Evolutionary conservation across 1,139 yeast species (phyloP), one percentile per base, ranked within the genome.

Genomic region (Blastobotrys raffinosifermentans): DNA sequence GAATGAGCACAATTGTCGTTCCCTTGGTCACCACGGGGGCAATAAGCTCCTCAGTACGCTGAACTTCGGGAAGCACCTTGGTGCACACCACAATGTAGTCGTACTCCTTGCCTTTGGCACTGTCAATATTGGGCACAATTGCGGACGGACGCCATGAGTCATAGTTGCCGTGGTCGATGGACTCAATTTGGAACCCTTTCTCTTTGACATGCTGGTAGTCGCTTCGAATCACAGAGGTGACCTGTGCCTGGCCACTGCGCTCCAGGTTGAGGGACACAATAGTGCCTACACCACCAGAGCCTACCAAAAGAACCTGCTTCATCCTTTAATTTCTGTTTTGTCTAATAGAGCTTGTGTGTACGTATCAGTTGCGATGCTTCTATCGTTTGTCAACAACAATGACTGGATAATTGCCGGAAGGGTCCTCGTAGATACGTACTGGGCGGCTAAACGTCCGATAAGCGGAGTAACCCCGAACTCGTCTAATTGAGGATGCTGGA

Each of bases 221-320:
- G n/a, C 85, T 76, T 47, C 89, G 68, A 11, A 73, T 62, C 8
- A 80, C 80, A 3, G 75, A 61, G 0, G 87, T 75, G 4, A 80
- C 82, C 37, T 70, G 72, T 2, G 72, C 66, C 41, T 64, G 63
- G 2, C 68, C 70, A 4, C 69, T 61, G 30, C 62, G 63, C 38
- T 70, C 70, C 23, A 82, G 64, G 0, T 80, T 72, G 33, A 77
- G 69, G 0, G 87, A 80, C 4, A 80, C 80, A 31, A 82, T 70
- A 27, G 80, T 68, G 11, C 93, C 93, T 2, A 82, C 86, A 19
- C 89, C 87, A 7, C 87, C 87, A 47, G 79, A 66, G 8, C 87
- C 87, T 23, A 80, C 67, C n/a, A 75, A 58, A 20, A 78, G 64
- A 2, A 75, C 63, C 21, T 40, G 27, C 27, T 25, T 25, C 21